Percentiles rank a stretch among this genome's conserved stretches.
phyloP scores from a whole-genome alignment of 2,329 filamentous ascomycete genomes.

The Penicillium rolfsii region DNA sequence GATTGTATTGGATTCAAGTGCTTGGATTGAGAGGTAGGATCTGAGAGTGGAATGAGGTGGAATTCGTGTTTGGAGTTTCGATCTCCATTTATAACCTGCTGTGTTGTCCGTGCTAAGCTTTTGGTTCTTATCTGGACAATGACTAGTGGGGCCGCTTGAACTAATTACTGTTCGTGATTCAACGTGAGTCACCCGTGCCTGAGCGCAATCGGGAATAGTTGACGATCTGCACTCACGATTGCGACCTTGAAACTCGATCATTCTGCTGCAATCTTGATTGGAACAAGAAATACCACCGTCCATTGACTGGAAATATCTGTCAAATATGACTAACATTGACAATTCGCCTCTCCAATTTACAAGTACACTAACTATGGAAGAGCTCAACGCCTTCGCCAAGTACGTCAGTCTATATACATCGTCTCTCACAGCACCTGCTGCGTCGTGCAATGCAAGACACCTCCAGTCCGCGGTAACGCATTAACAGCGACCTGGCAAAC shows the following conservation, averaged over 20 bases:
- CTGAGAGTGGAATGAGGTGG: neutral
- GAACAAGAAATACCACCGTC: neutral
- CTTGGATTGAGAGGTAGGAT: neutral
- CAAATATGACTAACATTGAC: neutral
- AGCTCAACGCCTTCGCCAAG: neutral
- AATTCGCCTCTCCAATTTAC: neutral
- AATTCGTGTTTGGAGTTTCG: neutral
- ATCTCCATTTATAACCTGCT: neutral
- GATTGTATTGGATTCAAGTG: neutral
- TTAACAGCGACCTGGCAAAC: slow-evolving; percentile 33
- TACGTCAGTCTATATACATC: neutral
- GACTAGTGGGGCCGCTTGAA: neutral
- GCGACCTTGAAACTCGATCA: no score
- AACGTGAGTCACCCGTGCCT: neutral
- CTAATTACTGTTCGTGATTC: neutral
- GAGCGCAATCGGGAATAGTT: neutral
- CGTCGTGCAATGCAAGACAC: slow-evolving; percentile 39
- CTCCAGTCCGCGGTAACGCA: slow-evolving; percentile 34
- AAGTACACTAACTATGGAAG: no score
- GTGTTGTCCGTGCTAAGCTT: neutral
- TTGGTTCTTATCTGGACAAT: neutral
- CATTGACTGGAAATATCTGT: neutral
- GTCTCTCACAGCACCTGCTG: slow-evolving; percentile 32
- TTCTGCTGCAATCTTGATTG: no score
- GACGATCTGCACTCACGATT: neutral